Evolutionary conservation across 2,329 filamentous ascomycete species (phyloP).

Genomic region (Fusarium domesticum): DNA sequence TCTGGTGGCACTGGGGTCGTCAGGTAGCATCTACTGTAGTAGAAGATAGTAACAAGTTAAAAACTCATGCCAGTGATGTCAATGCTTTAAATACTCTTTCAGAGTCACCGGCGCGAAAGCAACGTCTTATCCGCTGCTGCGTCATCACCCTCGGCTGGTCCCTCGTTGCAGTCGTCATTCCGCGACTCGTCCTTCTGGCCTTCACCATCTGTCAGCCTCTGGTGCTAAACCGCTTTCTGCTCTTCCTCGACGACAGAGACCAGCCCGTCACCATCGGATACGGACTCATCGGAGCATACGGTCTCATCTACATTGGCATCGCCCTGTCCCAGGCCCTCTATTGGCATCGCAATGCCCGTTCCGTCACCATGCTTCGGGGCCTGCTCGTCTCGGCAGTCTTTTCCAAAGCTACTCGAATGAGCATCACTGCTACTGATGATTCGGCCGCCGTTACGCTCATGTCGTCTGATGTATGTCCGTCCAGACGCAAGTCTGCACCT

Average conservation of each 20-base stretch:
- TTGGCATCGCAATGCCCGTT: conserved; percentile 33
- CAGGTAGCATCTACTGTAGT: background rate
- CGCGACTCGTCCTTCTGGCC: conserved; percentile 32
- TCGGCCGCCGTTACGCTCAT: conserved; percentile 40
- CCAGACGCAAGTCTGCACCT: background rate
- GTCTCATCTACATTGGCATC: conserved; percentile 32
- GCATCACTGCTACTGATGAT: conserved; percentile 29
- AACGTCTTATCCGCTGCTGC: conserved; percentile 30
- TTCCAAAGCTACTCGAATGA: conserved; percentile 32
- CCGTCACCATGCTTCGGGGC: conserved; percentile 32
- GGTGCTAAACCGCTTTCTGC: conserved; percentile 34
- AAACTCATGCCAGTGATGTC: conserved; percentile 12
- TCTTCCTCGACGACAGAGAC: conserved; percentile 28
- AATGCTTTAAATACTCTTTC: conserved; percentile 19
- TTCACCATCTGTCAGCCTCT: conserved; percentile 40
- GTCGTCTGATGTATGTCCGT: conserved; percentile 37
- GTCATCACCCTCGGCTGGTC: conserved; percentile 29
- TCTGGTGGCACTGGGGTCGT: conserved; percentile 31
- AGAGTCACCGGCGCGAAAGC: conserved; percentile 16
- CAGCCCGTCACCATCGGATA: conserved; percentile 29
- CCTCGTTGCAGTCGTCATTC: conserved; percentile 31
- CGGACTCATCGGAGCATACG: conserved; percentile 35
- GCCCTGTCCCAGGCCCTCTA: conserved; percentile 33
- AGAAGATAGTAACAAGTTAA: background rate
- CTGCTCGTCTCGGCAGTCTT: conserved; percentile 35